Base-by-base conservation (phyloP, 352 stramenopile genomes). In the Phytophthora aleatoria region DNA sequence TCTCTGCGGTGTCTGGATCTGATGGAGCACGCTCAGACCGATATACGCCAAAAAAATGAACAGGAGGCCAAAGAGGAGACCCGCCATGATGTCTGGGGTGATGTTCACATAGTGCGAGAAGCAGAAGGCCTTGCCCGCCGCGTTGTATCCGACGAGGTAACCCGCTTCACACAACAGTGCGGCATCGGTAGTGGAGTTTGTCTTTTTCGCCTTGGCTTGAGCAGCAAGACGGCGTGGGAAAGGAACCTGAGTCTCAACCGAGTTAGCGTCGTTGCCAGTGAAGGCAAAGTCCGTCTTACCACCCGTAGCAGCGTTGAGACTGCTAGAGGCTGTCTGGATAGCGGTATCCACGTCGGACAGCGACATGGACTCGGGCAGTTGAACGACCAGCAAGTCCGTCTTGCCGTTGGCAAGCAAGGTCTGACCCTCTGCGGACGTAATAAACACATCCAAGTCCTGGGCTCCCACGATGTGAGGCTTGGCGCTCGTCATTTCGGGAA, bases 31-130 rank as follows among this genome's bases (percentile, higher is more conserved):
- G 45, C 71, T 77, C 42, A 95, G 56, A 11, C 86, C 86, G 39
- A 93, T 67, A 65, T 88, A 95, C 27, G 84, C 70, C 66, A 92
- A 57, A 67, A 91, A 90, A 50, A 95, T 39, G 66, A 95, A 93
- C 59, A 95, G 86, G 45, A 93, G 71, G 12, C 83, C 82, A 36
- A 95, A 86, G 48, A 95, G 56, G 44, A 95, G 63, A n/a, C 71
- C 84, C 24, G 84, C 77, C 30, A 95, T 69, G 31, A 95, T 76
- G 57, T 91, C 73, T 9, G 86, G 86, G 31, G 86, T 95, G 77
- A 92, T 91, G 74, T 77, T 78, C 61, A 95, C 86, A 55, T 81
- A 93, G 68, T 93, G 86, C 57, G 86, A 91, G 55, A 93, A 95
- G 80, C 86, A 95, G 73, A 91, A 95, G 35, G 83, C 78, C 51